phyloP scores from a whole-genome alignment of 2,329 filamentous ascomycete genomes.

The Talaromyces rugulosus region DNA sequence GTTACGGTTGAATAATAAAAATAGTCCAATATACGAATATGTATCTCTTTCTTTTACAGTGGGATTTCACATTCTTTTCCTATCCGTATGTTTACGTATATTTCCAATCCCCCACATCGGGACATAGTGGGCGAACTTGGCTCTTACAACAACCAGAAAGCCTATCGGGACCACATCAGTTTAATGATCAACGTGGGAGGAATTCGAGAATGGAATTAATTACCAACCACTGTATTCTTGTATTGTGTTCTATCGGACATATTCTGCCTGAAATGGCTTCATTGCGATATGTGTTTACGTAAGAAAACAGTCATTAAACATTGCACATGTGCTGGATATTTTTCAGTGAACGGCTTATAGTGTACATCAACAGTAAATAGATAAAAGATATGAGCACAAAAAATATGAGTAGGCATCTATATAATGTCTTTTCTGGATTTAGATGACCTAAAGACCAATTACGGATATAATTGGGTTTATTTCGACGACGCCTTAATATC shows the following conservation, averaged over 20 bases:
- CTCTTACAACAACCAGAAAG: too few species aligned
- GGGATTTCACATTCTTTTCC: neutral
- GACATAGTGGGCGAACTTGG: neutral
- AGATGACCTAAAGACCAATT: too few species aligned
- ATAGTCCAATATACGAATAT: neutral
- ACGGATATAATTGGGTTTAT: neutral
- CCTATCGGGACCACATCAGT: neutral
- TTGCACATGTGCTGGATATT: too few species aligned
- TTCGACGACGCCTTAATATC: conserved; percentile 1
- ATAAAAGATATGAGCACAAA: too few species aligned
- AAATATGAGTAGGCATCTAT: too few species aligned
- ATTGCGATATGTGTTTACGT: too few species aligned
- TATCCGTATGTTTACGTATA: neutral
- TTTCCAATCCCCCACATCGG: neutral
- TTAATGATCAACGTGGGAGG: neutral
- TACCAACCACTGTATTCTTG: neutral
- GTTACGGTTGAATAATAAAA: neutral
- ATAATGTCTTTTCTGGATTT: too few species aligned
- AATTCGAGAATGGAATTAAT: neutral
- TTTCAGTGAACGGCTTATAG: too few species aligned
- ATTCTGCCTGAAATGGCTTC: too few species aligned
- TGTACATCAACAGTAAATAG: too few species aligned
- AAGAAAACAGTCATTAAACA: too few species aligned
- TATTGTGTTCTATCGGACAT: neutral
- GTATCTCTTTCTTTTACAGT: neutral